A percentile compares a stretch with the other conserved stretches of the same genome.
Evolutionary conservation across 192 early-diverging fungal genomes (phyloP).

Genomic region (Linderina pennispora): DNA sequence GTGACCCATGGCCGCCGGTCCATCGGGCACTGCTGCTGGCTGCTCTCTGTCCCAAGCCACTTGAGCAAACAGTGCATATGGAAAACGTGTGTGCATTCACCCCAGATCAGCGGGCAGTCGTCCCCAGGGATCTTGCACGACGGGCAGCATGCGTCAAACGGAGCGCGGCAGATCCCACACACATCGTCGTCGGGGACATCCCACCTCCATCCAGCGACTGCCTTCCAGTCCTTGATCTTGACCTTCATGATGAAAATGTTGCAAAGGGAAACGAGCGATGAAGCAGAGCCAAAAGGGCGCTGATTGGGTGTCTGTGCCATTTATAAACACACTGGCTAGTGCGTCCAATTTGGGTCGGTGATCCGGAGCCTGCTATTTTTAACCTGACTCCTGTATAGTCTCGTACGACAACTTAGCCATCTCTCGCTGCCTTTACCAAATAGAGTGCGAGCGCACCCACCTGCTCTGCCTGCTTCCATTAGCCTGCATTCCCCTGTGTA

Average conservation of each 20-base stretch:
- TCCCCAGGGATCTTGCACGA: constrained; percentile 82
- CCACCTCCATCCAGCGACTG: constrained; percentile 87
- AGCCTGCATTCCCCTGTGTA: too few relatives aligned
- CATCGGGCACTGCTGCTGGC: constrained; percentile 80
- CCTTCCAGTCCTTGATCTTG: constrained; percentile 55
- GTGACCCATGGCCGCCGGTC: constrained; percentile 73
- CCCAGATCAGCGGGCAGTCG: constrained; percentile 82
- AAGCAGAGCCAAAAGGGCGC: too few relatives aligned
- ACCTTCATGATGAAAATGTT: constrained; percentile 23
- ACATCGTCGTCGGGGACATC: constrained; percentile 75
- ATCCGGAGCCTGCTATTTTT: too few relatives aligned
- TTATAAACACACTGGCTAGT: too few relatives aligned
- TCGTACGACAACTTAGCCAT: too few relatives aligned
- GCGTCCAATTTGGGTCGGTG: too few relatives aligned
- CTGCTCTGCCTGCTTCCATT: too few relatives aligned
- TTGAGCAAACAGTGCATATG: constrained; percentile 91
- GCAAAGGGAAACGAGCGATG: background rate
- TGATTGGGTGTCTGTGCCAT: too few relatives aligned
- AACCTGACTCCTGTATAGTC: too few relatives aligned
- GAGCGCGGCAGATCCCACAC: constrained; percentile 86
- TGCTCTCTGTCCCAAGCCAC: constrained; percentile 66
- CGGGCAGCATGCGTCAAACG: constrained; percentile 83
- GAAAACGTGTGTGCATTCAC: constrained; percentile 87
- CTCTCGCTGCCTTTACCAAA: too few relatives aligned
- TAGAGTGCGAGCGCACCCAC: too few relatives aligned